phyloP scores from a whole-genome alignment of 2,329 filamentous ascomycete species.

The Aspergillus sp. region DNA sequence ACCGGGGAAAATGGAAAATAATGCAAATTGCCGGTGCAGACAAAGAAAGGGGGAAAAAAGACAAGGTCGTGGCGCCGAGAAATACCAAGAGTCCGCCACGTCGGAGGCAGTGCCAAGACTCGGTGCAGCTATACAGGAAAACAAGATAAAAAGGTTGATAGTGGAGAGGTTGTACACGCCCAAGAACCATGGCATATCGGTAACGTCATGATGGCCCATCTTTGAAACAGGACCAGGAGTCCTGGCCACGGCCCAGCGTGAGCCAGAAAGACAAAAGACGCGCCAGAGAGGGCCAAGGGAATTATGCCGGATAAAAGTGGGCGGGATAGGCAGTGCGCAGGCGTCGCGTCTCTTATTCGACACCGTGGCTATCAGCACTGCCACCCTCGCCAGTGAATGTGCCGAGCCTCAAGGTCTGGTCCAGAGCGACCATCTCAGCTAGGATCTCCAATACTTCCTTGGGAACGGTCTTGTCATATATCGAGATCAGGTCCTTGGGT shows the following conservation, averaged over 20 bases:
- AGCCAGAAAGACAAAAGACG: constrained; percentile 24
- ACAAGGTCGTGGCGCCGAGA: constrained; percentile 37
- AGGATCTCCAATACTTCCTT: constrained; percentile 97
- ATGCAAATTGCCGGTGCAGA: constrained; percentile 12
- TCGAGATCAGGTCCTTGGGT: constrained; percentile 87
- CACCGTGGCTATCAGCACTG: constrained; percentile 40
- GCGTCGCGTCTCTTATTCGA: constrained; percentile 38
- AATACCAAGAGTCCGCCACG: constrained; percentile 36
- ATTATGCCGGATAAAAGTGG: constrained; percentile 20
- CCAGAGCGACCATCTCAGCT: constrained; percentile 96
- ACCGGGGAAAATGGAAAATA: constrained; percentile 16
- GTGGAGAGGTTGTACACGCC: constrained; percentile 30
- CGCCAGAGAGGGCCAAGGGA: constrained; percentile 21
- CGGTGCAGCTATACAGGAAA: constrained; percentile 41
- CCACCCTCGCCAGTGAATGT: constrained; percentile 42
- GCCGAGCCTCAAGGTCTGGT: constrained; percentile 71
- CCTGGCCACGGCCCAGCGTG: constrained; percentile 29
- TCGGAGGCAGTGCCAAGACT: constrained; percentile 31
- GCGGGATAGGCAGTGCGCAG: constrained; percentile 24
- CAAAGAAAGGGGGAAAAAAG: constrained; percentile 15
- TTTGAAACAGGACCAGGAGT: constrained; percentile 21
- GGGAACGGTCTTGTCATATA: constrained; percentile 98
- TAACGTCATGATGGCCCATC: constrained; percentile 18
- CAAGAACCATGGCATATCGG: constrained; percentile 9
- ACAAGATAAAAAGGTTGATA: constrained; percentile 20